Evolutionary conservation across 2,329 filamentous ascomycete genomes (phyloP).

Genomic region (Phyllachora maydis): DNA sequence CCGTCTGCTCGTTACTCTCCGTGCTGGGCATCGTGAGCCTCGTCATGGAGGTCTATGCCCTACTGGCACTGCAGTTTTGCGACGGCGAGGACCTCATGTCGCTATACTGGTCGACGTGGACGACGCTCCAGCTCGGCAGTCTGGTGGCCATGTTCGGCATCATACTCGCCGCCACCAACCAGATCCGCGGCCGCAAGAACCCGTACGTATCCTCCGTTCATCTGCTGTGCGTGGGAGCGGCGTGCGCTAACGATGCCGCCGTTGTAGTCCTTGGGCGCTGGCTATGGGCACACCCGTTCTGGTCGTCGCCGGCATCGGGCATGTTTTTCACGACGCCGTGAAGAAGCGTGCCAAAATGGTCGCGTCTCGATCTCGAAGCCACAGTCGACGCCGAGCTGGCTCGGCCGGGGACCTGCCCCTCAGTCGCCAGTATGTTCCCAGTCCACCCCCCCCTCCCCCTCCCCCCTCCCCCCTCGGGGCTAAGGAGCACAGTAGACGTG

Average conservation of each 20-base stretch:
- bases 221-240: no score
- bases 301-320: constrained; percentile 31
- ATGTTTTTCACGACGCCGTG: constrained; percentile 21
- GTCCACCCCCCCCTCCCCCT: no score
- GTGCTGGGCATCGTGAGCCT: constrained; percentile 20
- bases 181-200: constrained; percentile 24
- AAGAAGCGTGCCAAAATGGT: no score
- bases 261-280: constrained; percentile 35
- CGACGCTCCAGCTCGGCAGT: constrained; percentile 35
- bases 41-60: constrained; percentile 31
- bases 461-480: no score
- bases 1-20: constrained; percentile 21
- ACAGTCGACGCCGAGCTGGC: no score
- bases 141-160: constrained; percentile 37
- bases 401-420: no score
- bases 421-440: no score
- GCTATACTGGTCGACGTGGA: constrained; percentile 40
- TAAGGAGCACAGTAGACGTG: no score
- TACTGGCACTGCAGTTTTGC: constrained; percentile 35
- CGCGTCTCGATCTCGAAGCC: no score
- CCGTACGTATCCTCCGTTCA: no score
- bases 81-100: constrained; percentile 38
- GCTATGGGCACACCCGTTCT: constrained; percentile 38
- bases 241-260: no score
- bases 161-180: constrained; percentile 28